phyloP scores from a whole-genome alignment of 257 asterid genomes.

The Cinchona pubescens region DNA sequence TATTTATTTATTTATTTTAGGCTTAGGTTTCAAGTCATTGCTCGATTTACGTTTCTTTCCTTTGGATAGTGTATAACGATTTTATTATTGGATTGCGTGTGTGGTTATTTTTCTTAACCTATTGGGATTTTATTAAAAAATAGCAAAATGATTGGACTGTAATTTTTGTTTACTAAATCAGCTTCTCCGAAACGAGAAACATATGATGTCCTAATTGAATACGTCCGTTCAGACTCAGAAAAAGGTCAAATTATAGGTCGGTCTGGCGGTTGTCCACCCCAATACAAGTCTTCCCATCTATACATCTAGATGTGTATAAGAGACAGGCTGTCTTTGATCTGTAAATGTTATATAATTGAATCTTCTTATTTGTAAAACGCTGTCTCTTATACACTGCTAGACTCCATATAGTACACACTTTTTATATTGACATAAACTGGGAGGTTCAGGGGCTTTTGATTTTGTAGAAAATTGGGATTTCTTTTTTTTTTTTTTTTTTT shows the following conservation, averaged over 20 bases:
- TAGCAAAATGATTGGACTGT: conserved; percentile 13
- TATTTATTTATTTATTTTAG: conserved; percentile 1
- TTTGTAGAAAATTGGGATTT: conserved; percentile 5
- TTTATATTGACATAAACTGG: background rate
- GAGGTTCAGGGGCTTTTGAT: background rate
- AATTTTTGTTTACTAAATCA: conserved; percentile 9
- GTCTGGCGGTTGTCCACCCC: conserved; percentile 20
- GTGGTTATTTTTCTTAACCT: background rate
- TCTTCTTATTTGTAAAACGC: too few relatives aligned
- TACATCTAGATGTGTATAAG: too few relatives aligned
- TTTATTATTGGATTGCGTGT: conserved; percentile 27
- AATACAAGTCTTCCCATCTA: conserved; percentile 11
- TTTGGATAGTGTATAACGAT: background rate
- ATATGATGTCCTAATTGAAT: background rate
- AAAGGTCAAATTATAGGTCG: conserved; percentile 13
- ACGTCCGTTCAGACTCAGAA: background rate
- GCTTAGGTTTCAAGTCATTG: conserved; percentile 15
- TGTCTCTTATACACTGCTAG: conserved; percentile 14
- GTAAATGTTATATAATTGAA: too few relatives aligned
- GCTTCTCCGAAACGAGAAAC: conserved; percentile 2
- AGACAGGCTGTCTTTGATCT: too few relatives aligned
- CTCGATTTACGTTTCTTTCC: conserved; percentile 25
- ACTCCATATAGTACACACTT: background rate
- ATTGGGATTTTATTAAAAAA: conserved; percentile 18
- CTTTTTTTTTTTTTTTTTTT: conserved; percentile 2